Evolutionary conservation across 768 basidiomycete species (phyloP), one percentile per base, ranked within the genome.

Genomic region (Podaxis sp.): DNA sequence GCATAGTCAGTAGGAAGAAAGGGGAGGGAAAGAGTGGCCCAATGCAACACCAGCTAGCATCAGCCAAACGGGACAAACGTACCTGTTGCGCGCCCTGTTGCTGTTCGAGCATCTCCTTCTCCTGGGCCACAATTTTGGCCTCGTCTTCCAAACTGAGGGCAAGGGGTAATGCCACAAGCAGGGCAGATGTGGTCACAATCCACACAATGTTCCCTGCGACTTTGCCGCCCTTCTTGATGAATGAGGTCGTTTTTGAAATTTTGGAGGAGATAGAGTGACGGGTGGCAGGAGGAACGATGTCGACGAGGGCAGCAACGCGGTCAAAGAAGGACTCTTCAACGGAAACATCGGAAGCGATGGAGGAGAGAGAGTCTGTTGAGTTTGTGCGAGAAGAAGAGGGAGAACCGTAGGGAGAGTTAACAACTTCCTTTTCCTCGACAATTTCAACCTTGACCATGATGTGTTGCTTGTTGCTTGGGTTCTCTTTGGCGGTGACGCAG

Each of bases 91-190:
- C 90, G 49, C 95, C 95, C 74, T 93, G 90, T 73, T 95, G 93
- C 74, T 96, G 95, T 57, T 93, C 93, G 65, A 92, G 79, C 84
- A 93, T 86, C 77, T 98, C 95, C 77, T 92, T 89, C 77, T 99
- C 97, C 77, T 98, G 95, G 52, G 89, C 88, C 11, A 95, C 89
- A 62, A 96, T 85, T 77, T 95, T 95, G 59, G 93, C 90, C 79
- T 99, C 97, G 76, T 97, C 96, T 77, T 99, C 97, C 69, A 99
- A 82, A 64, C 88, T 90, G 68, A 99, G 83, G 4, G 96, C 95
- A 65, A 99, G 82, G 38, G 97, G 97, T 42, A 99, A 81, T 13
- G 93, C 97, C 55, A 99, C 90, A 67, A 99, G 86, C 59, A 99
- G 81, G 1, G 96, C 95, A 49, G 90, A 93, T 8, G 96, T 99